phyloP scores from a whole-genome alignment of 345 rosid species.

The Gossypium rotundifolium region DNA sequence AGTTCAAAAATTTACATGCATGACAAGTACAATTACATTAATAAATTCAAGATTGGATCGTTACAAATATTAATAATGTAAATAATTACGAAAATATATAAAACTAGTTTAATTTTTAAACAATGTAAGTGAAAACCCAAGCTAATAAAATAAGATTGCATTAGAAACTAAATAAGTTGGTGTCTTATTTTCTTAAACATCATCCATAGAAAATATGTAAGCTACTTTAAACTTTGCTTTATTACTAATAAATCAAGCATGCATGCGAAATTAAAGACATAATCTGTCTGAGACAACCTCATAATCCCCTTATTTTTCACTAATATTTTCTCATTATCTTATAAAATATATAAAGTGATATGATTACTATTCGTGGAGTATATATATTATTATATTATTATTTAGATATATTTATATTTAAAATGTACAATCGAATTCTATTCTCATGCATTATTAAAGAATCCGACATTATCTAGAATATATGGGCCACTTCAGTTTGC shows the following conservation, averaged over 20 bases:
- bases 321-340: too few relatives aligned
- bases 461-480: neutral
- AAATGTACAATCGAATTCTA: too few relatives aligned
- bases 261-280: neutral
- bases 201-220: slow-evolving; percentile 7
- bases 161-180: slow-evolving; percentile 13
- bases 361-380: neutral
- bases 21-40: too few relatives aligned
- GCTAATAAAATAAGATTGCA: neutral
- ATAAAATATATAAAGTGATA: neutral
- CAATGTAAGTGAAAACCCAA: neutral
- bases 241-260: neutral
- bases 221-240: neutral
- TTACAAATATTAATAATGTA: too few relatives aligned
- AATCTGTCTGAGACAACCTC: slow-evolving; percentile 10
- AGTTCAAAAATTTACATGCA: too few relatives aligned
- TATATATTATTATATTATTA: neutral
- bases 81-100: too few relatives aligned
- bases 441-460: neutral
- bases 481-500: neutral
- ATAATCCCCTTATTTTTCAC: slow-evolving; percentile 1
- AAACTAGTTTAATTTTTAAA: too few relatives aligned
- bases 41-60: too few relatives aligned
- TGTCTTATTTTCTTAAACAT: slow-evolving; percentile 25
- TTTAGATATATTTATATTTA: too few relatives aligned